A percentile compares a stretch with the other conserved stretches of the same genome.
phyloP scores from a whole-genome alignment of 2,329 filamentous ascomycete species.

The Cordyceps javanica region DNA sequence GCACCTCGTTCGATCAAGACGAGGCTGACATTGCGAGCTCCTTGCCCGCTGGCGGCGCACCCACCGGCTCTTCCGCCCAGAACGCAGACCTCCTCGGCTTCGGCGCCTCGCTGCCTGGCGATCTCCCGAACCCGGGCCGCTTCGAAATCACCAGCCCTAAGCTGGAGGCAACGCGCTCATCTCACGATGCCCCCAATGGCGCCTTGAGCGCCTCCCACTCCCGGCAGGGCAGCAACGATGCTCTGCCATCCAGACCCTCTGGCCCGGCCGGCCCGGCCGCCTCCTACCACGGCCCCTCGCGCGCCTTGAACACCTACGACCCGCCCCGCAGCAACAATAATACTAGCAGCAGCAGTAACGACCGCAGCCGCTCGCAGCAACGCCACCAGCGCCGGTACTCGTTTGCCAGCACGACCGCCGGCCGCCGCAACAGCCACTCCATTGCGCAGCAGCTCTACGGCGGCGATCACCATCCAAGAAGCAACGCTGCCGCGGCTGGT shows the following conservation, averaged over 20 bases:
- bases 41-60: conserved; percentile 24
- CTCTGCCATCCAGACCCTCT: neutral
- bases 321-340: conserved; percentile 29
- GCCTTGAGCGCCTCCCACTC: neutral
- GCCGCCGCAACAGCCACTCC: conserved; percentile 41
- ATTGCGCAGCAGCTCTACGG: conserved; percentile 49
- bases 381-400: conserved; percentile 47
- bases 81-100: conserved; percentile 66
- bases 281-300: conserved; percentile 34
- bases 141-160: conserved; percentile 58
- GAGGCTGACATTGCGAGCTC: conserved; percentile 79
- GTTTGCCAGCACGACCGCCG: conserved; percentile 43
- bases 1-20: conserved; percentile 62
- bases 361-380: conserved; percentile 23
- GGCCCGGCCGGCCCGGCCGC: neutral
- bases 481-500: neutral
- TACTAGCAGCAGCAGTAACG: neutral
- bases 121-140: conserved; percentile 68
- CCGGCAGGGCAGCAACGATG: neutral
- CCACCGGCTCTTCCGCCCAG: conserved; percentile 14
- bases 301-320: conserved; percentile 38
- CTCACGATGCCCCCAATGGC: neutral
- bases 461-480: conserved; percentile 36
- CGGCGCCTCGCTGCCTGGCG: conserved; percentile 44
- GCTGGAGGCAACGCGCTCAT: conserved; percentile 33